These are phyloP conservation scores for Heterobasidion irregulare DNA, from an alignment of 1,284 basidiomycete genomes.

Conservation along the genomic window DNA sequence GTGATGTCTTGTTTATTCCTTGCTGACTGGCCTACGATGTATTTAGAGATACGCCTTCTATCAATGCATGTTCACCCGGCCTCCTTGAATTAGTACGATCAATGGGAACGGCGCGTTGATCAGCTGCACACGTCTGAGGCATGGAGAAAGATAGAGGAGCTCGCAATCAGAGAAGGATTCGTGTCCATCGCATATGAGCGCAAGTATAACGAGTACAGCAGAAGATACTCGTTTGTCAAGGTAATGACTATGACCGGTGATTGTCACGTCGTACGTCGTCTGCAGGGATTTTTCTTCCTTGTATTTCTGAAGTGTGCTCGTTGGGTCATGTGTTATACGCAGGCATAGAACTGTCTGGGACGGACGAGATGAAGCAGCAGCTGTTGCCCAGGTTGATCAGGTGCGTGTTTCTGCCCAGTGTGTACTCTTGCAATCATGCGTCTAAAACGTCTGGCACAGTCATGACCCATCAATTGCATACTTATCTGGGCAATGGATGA, in stretches of 20 bases:
- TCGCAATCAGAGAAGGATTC: conserved; percentile 63
- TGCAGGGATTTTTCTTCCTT: not conserved
- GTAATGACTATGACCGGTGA: conserved; percentile 51
- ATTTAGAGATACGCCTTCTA: conserved; percentile 39
- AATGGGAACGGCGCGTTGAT: conserved; percentile 63
- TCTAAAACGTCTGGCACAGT: conserved; percentile 23
- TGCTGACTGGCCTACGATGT: not conserved
- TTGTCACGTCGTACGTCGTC: conserved; percentile 42
- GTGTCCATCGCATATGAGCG: conserved; percentile 59
- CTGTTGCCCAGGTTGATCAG: conserved; percentile 52
- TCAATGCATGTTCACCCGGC: conserved; percentile 37
- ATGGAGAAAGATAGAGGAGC: conserved; percentile 43
- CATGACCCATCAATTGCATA: conserved; percentile 57
- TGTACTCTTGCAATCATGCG: not conserved
- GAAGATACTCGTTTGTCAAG: conserved; percentile 60
- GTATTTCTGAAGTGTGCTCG: conserved; percentile 24
- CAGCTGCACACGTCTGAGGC: conserved; percentile 53
- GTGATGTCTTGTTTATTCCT: too few species aligned
- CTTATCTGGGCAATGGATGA: conserved; percentile 83
- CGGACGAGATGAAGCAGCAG: conserved; percentile 46
- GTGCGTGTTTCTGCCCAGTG: conserved; percentile 22
- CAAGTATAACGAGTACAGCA: conserved; percentile 45
- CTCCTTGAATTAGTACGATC: conserved; percentile 54
- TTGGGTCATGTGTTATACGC: conserved; percentile 43
- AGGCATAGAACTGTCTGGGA: conserved; percentile 63